Percentiles rank a stretch among this genome's conserved stretches.
Evolutionary conservation across 805 yeast genomes (phyloP).

Genomic region (Lipomyces kockii): DNA sequence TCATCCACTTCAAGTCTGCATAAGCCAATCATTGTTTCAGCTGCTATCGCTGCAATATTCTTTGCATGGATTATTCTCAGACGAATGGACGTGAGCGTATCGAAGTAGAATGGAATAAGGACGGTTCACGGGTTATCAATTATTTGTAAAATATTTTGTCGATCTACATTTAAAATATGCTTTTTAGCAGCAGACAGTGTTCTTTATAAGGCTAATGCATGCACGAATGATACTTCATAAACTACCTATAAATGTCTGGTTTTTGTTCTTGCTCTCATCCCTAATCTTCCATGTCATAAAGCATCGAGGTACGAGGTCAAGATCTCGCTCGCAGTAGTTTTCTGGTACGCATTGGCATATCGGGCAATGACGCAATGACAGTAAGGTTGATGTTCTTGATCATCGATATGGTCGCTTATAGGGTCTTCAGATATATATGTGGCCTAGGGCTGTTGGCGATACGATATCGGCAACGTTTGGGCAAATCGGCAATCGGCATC

Average conservation of each 20-base stretch:
- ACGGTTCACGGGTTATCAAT: neutral
- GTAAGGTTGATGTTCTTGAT: too few relatives aligned
- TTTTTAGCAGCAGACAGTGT: neutral
- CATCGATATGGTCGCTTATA: too few relatives aligned
- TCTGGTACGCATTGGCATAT: too few relatives aligned
- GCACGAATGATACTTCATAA: neutral
- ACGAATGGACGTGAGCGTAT: conserved; percentile 27
- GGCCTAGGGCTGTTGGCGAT: too few relatives aligned
- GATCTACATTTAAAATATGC: neutral
- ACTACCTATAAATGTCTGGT: neutral
- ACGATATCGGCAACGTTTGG: too few relatives aligned
- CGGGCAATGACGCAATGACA: too few relatives aligned
- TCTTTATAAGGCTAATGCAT: neutral
- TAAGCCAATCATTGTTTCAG: conserved; percentile 70
- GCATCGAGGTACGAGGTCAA: conserved; percentile 33
- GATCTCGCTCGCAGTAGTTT: conserved; percentile 14
- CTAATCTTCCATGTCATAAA: conserved; percentile 35
- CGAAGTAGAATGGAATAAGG: conserved; percentile 5
- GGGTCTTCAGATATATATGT: too few relatives aligned
- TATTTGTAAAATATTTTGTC: conserved; percentile 1
- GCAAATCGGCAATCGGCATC: too few relatives aligned
- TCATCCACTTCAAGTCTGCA: conserved; percentile 56
- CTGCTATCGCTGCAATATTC: conserved; percentile 51
- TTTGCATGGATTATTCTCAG: conserved; percentile 51
- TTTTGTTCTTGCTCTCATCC: conserved; percentile 27